Evolutionary conservation across 2,329 filamentous ascomycete genomes (phyloP).

Genomic region (Penicillium sp.): DNA sequence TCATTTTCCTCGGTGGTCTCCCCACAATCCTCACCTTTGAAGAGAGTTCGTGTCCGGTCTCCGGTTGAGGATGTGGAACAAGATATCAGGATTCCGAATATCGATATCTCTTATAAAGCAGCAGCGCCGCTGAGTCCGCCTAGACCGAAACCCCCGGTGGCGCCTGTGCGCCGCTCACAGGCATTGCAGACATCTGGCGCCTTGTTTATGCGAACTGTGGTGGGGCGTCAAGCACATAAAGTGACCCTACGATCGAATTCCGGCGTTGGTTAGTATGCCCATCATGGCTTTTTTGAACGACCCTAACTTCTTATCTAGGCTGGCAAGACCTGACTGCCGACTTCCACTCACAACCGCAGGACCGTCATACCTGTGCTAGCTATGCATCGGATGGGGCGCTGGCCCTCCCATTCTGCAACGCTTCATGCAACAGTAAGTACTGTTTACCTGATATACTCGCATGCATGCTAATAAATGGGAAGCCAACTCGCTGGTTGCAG

Average conservation of each 20-base stretch:
- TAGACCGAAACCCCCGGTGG: constrained; percentile 28
- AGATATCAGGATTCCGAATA: constrained; percentile 28
- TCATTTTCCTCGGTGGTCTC: constrained; percentile 48
- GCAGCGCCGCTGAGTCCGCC: constrained; percentile 14
- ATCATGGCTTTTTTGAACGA: not conserved
- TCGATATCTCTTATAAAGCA: constrained; percentile 24
- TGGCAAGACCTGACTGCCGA: constrained; percentile 60
- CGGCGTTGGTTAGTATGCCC: constrained; percentile 37
- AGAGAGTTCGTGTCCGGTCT: constrained; percentile 40
- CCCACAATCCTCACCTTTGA: constrained; percentile 51
- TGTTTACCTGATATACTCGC: not conserved
- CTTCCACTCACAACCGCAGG: constrained; percentile 59
- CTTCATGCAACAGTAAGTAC: constrained; percentile 63
- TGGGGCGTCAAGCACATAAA: constrained; percentile 31
- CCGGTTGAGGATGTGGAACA: constrained; percentile 33
- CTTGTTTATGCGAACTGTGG: constrained; percentile 41
- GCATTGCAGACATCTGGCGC: constrained; percentile 39
- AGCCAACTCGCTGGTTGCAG: constrained; percentile 66
- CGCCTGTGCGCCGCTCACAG: constrained; percentile 38
- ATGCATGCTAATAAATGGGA: constrained; percentile 22
- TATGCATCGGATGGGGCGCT: constrained; percentile 36
- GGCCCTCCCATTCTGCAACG: constrained; percentile 64
- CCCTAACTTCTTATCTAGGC: constrained; percentile 35
- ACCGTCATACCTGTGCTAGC: constrained; percentile 52
- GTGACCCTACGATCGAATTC: constrained; percentile 38